Evolutionary conservation across 164 flowering plant species (phyloP).

Genomic region (Magnolia sinica): DNA sequence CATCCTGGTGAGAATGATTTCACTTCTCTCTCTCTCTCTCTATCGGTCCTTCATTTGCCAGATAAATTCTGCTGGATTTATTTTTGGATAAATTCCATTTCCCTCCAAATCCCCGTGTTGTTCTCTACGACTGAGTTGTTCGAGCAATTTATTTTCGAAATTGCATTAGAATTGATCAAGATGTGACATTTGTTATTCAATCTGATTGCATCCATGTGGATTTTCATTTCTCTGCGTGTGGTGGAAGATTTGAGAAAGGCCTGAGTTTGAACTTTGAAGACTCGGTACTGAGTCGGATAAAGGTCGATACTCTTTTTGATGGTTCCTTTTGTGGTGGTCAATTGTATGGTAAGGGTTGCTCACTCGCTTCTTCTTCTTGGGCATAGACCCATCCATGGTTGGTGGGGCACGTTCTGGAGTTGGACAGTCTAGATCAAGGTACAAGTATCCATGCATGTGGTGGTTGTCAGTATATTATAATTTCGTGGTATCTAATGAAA

Average conservation of each 20-base stretch:
- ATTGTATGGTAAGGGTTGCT: neutral
- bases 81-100: neutral
- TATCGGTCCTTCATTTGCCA: neutral
- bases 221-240: neutral
- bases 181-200: neutral
- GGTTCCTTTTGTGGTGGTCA: neutral
- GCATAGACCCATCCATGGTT: too few relatives aligned
- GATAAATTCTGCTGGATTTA: neutral
- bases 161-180: neutral
- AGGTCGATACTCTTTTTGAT: neutral
- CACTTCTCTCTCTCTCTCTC: constrained; percentile 3
- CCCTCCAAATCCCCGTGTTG: neutral
- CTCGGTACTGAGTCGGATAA: neutral
- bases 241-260: neutral
- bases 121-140: neutral
- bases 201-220: neutral
- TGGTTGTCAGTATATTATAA: neutral
- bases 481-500: neutral
- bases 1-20: constrained; percentile 21
- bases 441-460: neutral
- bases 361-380: neutral
- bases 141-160: neutral
- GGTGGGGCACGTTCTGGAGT: too few relatives aligned
- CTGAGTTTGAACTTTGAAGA: neutral
- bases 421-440: neutral